A percentile compares a stretch with the other conserved stretches of the same genome.
Evolutionary conservation across 1,139 yeast species (phyloP).

Genomic region (Pichia sp.): DNA sequence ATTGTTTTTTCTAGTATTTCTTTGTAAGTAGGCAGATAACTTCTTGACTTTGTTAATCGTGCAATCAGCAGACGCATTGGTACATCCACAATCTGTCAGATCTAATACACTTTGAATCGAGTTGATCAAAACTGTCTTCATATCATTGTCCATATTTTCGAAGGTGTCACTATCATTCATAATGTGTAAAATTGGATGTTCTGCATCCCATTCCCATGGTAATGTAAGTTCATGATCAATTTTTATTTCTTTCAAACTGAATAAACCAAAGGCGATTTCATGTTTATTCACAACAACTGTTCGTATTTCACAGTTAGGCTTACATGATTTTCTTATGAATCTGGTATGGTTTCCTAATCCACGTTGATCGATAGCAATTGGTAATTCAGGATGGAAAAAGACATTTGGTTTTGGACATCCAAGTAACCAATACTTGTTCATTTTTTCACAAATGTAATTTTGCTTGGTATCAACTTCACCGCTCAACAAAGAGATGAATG

Average conservation of each 20-base stretch:
- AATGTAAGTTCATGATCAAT: slow-evolving; percentile 68
- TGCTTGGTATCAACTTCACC: slow-evolving; percentile 73
- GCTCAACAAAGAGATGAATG: slow-evolving; percentile 59
- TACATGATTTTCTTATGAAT: slow-evolving; percentile 74
- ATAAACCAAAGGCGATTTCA: slow-evolving; percentile 53
- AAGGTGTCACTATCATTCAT: slow-evolving; percentile 40
- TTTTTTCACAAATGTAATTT: slow-evolving; percentile 59
- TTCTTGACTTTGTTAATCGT: slow-evolving; percentile 60
- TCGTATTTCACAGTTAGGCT: slow-evolving; percentile 69
- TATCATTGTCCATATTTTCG: slow-evolving; percentile 48
- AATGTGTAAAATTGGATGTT: slow-evolving; percentile 69
- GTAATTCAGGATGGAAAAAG: slow-evolving; percentile 48
- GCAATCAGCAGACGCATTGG: slow-evolving; percentile 47
- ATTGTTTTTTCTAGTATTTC: slow-evolving; percentile 51
- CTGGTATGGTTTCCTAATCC: slow-evolving; percentile 75
- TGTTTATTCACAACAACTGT: slow-evolving; percentile 46
- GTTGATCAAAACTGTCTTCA: slow-evolving; percentile 53
- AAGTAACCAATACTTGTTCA: slow-evolving; percentile 78
- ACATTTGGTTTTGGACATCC: slow-evolving; percentile 87
- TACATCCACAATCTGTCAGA: slow-evolving; percentile 71
- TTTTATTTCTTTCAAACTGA: slow-evolving; percentile 55
- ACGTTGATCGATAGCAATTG: slow-evolving; percentile 75
- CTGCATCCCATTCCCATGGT: slow-evolving; percentile 86
- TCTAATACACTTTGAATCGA: slow-evolving; percentile 61
- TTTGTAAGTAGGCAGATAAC: slow-evolving; percentile 53